Percentiles rank a stretch among this genome's conserved stretches.
Conservation (phyloP, 1,284 basidiomycete species). For the Ustilago trichophora region DNA sequence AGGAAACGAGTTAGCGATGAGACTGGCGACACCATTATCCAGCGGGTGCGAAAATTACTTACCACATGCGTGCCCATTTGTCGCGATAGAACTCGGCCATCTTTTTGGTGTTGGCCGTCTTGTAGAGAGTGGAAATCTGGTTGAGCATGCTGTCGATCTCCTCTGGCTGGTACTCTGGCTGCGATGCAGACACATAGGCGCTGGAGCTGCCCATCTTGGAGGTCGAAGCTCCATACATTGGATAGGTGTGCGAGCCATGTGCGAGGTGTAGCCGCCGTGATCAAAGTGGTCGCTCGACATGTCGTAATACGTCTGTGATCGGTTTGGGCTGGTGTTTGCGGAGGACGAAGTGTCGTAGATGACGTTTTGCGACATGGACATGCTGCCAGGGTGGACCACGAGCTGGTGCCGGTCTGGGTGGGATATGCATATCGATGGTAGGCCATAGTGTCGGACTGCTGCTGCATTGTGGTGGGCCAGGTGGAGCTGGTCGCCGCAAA, state of each 20-base stretch:
- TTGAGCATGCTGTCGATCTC: slow-evolving; percentile 46
- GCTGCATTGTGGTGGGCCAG: slow-evolving; percentile 17
- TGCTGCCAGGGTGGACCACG: slow-evolving; percentile 17
- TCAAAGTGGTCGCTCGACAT: slow-evolving; percentile 31
- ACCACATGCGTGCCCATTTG: slow-evolving; percentile 52
- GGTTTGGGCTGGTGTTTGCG: slow-evolving; percentile 35
- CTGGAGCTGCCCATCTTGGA: slow-evolving; percentile 19
- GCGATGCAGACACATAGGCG: slow-evolving; percentile 15
- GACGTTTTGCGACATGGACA: slow-evolving; percentile 37
- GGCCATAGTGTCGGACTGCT: slow-evolving; percentile 8
- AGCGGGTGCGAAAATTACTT: slow-evolving; percentile 13
- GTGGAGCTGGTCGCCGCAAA: slow-evolving; percentile 8
- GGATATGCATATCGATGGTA: slow-evolving; percentile 33
- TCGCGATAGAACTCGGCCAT: slow-evolving; percentile 52
- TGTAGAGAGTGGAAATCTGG: slow-evolving; percentile 44
- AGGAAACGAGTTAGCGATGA: too few species aligned
- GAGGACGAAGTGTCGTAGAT: slow-evolving; percentile 41
- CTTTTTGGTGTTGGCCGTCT: slow-evolving; percentile 50
- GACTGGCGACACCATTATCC: too few species aligned
- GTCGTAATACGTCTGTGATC: slow-evolving; percentile 39
- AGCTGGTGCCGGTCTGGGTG: slow-evolving; percentile 7
- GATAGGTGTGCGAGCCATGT: slow-evolving; percentile 19
- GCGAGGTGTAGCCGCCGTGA: slow-evolving; percentile 14
- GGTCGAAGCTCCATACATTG: slow-evolving; percentile 14
- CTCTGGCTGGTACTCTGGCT: slow-evolving; percentile 30